These are phyloP conservation scores for Skeletonema potamos DNA, from an alignment of 108 stramenopile genomes.

Conservation along the genomic window DNA sequence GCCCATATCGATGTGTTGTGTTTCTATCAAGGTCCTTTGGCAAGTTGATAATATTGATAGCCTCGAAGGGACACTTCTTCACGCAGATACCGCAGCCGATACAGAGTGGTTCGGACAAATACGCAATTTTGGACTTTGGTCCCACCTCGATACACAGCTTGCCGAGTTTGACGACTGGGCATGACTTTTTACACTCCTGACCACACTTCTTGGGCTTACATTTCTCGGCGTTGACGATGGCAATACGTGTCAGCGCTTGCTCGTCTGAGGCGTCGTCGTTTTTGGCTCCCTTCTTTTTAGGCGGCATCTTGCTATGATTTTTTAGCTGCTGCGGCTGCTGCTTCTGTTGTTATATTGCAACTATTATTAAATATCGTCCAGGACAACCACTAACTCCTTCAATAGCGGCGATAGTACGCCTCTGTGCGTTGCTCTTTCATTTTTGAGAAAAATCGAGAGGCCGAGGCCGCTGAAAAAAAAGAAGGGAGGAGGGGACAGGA, in stretches of 20 bases:
- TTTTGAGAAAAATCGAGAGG: no score
- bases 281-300: conserved; percentile 51
- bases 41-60: conserved; percentile 97
- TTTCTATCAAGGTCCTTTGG: conserved; percentile 95
- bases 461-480: no score
- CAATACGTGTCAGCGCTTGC: conserved; percentile 83
- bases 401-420: no score
- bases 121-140: conserved; percentile 88
- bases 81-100: conserved; percentile 99
- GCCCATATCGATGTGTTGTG: conserved; percentile 98
- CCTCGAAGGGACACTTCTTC: conserved; percentile 98
- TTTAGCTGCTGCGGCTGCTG: background rate
- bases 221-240: conserved; percentile 90
- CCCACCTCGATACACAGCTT: conserved; percentile 97
- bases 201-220: conserved; percentile 98
- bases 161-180: conserved; percentile 95
- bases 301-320: conserved; percentile 59
- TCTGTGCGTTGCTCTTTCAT: no score
- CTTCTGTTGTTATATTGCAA: no score
- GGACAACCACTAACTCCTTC: background rate
- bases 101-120: conserved; percentile 90
- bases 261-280: conserved; percentile 49
- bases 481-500: no score
- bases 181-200: conserved; percentile 96
- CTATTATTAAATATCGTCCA: no score